A percentile compares a stretch with the other conserved stretches of the same genome.
These are phyloP conservation scores for Clarireedia monteithiana DNA, from an alignment of 2,329 filamentous ascomycete species.

Conservation along the genomic window DNA sequence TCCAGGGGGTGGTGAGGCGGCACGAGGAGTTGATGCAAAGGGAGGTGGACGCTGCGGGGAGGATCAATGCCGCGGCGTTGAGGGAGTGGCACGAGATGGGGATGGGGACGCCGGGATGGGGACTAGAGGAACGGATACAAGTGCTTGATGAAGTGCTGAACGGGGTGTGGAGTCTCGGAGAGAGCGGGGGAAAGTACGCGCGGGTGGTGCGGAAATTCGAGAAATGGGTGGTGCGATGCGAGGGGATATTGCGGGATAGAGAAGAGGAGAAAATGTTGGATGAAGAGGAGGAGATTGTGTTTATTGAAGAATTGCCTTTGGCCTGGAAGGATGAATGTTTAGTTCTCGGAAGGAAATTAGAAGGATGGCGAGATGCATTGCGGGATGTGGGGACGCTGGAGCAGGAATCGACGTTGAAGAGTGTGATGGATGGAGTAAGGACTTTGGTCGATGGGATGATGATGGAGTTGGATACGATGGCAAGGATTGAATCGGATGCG, in stretches of 20 bases:
- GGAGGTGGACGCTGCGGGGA: conserved; percentile 42
- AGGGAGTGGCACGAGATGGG: conserved; percentile 37
- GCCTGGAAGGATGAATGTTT: conserved; percentile 53
- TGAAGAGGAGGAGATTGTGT: conserved; percentile 34
- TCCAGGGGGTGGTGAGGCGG: conserved; percentile 30
- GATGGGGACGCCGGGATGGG: conserved; percentile 26
- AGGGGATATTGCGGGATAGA: conserved; percentile 40
- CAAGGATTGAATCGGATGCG: conserved; percentile 50
- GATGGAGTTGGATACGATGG: conserved; percentile 55
- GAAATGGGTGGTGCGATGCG: conserved; percentile 44
- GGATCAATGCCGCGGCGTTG: conserved; percentile 43
- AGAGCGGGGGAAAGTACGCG: conserved; percentile 47
- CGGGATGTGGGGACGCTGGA: conserved; percentile 34
- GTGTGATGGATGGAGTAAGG: conserved; percentile 41
- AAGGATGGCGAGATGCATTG: conserved; percentile 44
- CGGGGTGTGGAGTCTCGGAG: conserved; percentile 50
- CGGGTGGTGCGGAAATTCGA: conserved; percentile 51
- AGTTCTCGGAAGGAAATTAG: conserved; percentile 45
- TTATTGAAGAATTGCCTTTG: conserved; percentile 47
- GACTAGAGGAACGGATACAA: conserved; percentile 50
- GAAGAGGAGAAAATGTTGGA: conserved; percentile 15
- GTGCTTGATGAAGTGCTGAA: conserved; percentile 48
- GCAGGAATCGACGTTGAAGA: conserved; percentile 35
- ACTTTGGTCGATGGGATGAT: conserved; percentile 51
- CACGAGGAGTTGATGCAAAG: conserved; percentile 34